Evolutionary conservation across 2,329 filamentous ascomycete species (phyloP), one percentile per base, ranked within the genome.

Genomic region (Rhynchosporium secalis): DNA sequence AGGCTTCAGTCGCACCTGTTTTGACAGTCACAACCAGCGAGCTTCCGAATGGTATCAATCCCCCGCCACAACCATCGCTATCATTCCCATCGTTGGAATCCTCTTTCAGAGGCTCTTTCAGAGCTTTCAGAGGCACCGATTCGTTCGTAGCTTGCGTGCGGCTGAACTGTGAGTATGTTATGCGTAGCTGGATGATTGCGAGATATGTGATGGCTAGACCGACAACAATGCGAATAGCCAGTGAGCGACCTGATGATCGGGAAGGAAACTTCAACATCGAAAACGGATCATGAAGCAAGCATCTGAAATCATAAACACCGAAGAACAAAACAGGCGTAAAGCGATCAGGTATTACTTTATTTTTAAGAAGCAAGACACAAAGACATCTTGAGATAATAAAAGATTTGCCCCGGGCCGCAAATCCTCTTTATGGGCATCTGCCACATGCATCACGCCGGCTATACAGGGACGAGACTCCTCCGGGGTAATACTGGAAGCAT

Each of bases 1-100:
- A 81, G 12, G 80, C 73, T 69, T 85, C 82, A 26, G 79, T 82
- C 2, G 83, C 81, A 43, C 83, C 83, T 6, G 83, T 85, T 73
- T 85, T 85, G 60, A 85, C 72, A 56, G 85, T 73, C 29, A 85
- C 74, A 8, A 66, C 59, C n/a, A 66, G 28, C 3, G n/a, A 31
- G n/a, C 28, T 15, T 15, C 43, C 31, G 12, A 40, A 48, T 5
- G 26, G 13, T 31, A 40, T 47, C 45, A 48, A 15, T 4, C 29
- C 45, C 29, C 45, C 43, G n/a, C 56, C 38, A 4, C 56, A 20
- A n/a, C 12, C 33, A 49, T 49, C 56, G 10, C 45, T 41, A 9
- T 20, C 45, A 28, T 5, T 15, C 43, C 56, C 45, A 51, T 51
- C 29, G 20, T 33, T 51, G 20, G 46, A 58, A 20, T 29, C 31